Base-by-base conservation (phyloP, 805 yeast genomes). In the Pichia pseudocactophila region DNA sequence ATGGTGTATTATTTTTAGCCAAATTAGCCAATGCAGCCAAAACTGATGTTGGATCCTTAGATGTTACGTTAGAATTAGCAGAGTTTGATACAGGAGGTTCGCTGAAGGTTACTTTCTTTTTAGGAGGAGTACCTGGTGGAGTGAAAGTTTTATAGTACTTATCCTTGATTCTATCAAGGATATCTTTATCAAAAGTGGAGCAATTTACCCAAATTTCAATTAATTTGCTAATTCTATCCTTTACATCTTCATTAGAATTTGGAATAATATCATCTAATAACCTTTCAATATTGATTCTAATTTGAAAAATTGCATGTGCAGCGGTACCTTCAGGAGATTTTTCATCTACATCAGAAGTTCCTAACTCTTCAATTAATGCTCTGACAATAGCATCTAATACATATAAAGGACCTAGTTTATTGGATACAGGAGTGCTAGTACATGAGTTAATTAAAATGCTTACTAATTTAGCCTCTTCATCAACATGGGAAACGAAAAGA, bases 151-250 rank as follows among this genome's bases (percentile, higher is more conserved):
- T 65, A 54, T 81, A 82, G 59, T 74, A 74, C 55, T 74, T 79
- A 11, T 68, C 61, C 57, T 80, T 74, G 45, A 86, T 71, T 16
- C 70, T 58, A 36, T 70, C 62, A 42, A 92, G 66, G 27, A 71
- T 64, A 33, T 70, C 68, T 34, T 74, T 73, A 42, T 70, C 69
- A 64, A 92, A 90, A 13, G 96, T 82, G 34, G 76, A 78, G 30
- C 88, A 82, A 50, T 85, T 78, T 51, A 78, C 85, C 98, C 98
- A 92, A 54, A 92, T 89, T 49, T 86, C 95, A 50, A 92, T 74
- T 52, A 92, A 71, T 63, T 88, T 90, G 54, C 79, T 69, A 52
- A 88, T 76, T 61, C 89, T 92, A 45, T 78, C 87, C 57, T 62
- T 74, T 62, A 69, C 83, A 57, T 70, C 83, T 42, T 65, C 70